phyloP scores from a whole-genome alignment of 2,329 filamentous ascomycete genomes.

The Dothideomycetes sp. region DNA sequence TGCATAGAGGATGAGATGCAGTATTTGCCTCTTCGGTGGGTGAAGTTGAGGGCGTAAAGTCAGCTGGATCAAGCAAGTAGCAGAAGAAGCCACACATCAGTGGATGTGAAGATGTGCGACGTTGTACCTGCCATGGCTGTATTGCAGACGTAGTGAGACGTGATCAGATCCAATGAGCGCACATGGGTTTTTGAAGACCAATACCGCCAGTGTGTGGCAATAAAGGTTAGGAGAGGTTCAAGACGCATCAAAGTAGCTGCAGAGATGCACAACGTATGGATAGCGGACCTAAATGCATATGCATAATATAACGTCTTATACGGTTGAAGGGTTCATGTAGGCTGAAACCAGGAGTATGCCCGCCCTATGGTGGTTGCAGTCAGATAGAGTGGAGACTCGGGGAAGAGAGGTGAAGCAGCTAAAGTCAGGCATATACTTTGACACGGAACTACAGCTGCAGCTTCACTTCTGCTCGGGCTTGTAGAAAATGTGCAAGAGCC shows the following conservation, averaged over 20 bases:
- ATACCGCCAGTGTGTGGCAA: too few species aligned
- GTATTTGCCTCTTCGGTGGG: too few species aligned
- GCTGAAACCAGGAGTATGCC: background rate
- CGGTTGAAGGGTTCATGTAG: background rate
- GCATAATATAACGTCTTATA: background rate
- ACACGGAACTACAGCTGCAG: background rate
- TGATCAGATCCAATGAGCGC: too few species aligned
- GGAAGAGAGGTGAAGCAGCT: background rate
- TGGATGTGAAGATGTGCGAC: too few species aligned
- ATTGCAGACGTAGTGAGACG: too few species aligned
- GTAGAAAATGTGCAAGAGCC: background rate
- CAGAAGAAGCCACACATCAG: too few species aligned
- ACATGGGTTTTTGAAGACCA: too few species aligned
- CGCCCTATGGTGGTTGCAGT: background rate
- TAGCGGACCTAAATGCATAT: background rate
- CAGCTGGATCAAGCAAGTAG: too few species aligned
- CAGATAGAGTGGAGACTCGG: background rate
- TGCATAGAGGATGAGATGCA: too few species aligned
- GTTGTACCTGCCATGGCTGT: too few species aligned
- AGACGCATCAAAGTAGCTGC: background rate
- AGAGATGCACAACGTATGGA: background rate
- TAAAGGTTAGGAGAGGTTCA: background rate
- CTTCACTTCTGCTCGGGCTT: background rate
- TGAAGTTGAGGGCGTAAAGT: too few species aligned
- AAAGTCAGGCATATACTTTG: background rate